Evolutionary conservation across 441 rosid species (phyloP).

Genomic region (Populus hybrid): DNA sequence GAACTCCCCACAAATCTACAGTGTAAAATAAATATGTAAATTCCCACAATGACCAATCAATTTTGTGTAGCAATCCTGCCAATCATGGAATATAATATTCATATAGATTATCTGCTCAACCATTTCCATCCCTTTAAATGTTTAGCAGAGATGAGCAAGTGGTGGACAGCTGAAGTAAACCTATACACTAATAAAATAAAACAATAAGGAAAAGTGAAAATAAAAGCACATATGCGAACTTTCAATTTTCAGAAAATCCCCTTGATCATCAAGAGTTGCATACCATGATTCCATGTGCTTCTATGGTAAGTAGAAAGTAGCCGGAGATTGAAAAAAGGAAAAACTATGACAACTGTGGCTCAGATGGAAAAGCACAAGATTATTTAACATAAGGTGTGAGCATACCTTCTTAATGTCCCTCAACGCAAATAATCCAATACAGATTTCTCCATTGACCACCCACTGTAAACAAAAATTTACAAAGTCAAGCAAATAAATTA

Average conservation of each 20-base stretch:
- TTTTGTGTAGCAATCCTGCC: not conserved
- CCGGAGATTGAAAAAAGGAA: not conserved
- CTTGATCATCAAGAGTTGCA: not conserved
- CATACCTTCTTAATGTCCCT: conserved; percentile 86
- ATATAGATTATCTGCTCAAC: not conserved
- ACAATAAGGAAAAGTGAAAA: not conserved
- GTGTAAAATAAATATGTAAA: not conserved
- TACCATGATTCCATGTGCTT: not conserved
- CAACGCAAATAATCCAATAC: conserved; percentile 91
- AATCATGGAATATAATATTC: not conserved
- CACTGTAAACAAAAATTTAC: conserved; percentile 54
- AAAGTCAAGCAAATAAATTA: not conserved
- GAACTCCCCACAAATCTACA: not conserved
- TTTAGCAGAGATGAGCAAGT: not conserved
- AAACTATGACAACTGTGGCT: not conserved
- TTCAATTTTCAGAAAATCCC: not conserved
- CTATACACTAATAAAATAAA: not conserved
- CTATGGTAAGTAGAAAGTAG: not conserved
- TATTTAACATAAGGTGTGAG: conserved; percentile 4
- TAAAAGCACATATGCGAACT: not conserved
- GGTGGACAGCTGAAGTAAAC: not conserved
- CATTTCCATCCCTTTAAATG: not conserved
- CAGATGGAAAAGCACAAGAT: not conserved
- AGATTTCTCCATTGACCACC: conserved; percentile 99
- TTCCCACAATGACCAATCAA: not conserved